Evolutionary conservation across 192 early-diverging fungal species (phyloP).

Genomic region (Coemansia sp.): DNA sequence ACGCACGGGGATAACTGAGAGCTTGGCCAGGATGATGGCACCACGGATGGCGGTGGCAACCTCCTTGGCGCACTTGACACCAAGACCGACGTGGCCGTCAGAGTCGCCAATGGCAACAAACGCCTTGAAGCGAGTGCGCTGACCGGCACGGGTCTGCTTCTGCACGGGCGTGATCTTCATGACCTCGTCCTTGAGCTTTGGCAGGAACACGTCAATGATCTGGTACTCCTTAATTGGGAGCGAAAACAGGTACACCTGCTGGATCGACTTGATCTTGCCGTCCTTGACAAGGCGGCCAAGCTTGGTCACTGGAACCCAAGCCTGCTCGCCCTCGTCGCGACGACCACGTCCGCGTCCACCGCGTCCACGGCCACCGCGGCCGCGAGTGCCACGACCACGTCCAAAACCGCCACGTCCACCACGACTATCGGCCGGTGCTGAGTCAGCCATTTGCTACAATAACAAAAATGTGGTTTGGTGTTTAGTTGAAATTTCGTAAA

Average conservation of each 20-base stretch:
- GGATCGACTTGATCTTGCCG: constrained; percentile 93
- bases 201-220: constrained; percentile 94
- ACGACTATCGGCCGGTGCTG: constrained; percentile 73
- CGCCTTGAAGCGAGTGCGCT: constrained; percentile 99
- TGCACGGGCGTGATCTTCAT: constrained; percentile 99
- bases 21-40: constrained; percentile 98
- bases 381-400: constrained; percentile 73
- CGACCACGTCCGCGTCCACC: constrained; percentile 75
- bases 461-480: not conserved
- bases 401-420: constrained; percentile 52
- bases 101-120: constrained; percentile 98
- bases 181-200: constrained; percentile 97
- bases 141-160: constrained; percentile 99
- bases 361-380: constrained; percentile 72
- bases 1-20: constrained; percentile 95
- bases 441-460: constrained; percentile 72
- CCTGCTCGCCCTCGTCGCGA: constrained; percentile 81
- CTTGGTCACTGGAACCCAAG: constrained; percentile 96
- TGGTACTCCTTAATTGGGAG: constrained; percentile 99
- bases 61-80: constrained; percentile 99
- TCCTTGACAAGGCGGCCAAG: constrained; percentile 98
- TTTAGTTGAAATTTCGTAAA: not conserved
- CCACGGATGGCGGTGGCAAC: constrained; percentile 98
- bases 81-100: constrained; percentile 97
- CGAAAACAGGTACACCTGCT: constrained; percentile 97